Conservation (phyloP, 202 grass and related monocot species). For the Panicum hallii region DNA sequence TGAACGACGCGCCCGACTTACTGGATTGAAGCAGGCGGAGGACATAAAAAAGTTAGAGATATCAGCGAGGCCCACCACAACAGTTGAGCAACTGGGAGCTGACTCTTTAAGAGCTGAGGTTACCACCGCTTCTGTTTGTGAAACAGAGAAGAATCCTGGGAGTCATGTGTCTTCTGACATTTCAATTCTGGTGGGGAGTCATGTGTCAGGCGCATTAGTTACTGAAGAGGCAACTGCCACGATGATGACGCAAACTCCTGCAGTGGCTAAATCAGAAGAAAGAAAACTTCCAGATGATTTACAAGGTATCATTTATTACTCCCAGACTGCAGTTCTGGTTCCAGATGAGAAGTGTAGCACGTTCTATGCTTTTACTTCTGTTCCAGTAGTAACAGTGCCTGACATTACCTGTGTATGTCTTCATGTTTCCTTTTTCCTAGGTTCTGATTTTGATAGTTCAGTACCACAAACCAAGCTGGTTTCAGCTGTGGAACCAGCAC, state of each 20-base stretch:
- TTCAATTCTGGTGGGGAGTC: slow-evolving; percentile 23
- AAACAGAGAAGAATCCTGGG: slow-evolving; percentile 41
- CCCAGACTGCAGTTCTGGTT: not conserved
- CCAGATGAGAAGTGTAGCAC: slow-evolving; percentile 15
- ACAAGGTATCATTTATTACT: slow-evolving; percentile 34
- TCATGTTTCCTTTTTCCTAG: slow-evolving; percentile 33
- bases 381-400: slow-evolving; percentile 11
- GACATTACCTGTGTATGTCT: slow-evolving; percentile 8
- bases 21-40: slow-evolving; percentile 72
- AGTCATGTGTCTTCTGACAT: slow-evolving; percentile 26
- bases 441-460: slow-evolving; percentile 31
- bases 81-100: slow-evolving; percentile 48
- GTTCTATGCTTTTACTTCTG: not conserved
- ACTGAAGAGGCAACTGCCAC: slow-evolving; percentile 29
- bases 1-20: slow-evolving; percentile 73
- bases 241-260: slow-evolving; percentile 24
- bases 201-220: not conserved
- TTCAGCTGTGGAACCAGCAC: slow-evolving; percentile 25
- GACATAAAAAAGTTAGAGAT: slow-evolving; percentile 50
- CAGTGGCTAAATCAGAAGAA: slow-evolving; percentile 37
- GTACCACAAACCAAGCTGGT: slow-evolving; percentile 36
- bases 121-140: slow-evolving; percentile 34
- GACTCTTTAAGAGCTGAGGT: slow-evolving; percentile 23
- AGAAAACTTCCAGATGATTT: slow-evolving; percentile 32
- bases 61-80: slow-evolving; percentile 29